phyloP scores from a whole-genome alignment of 1,284 basidiomycete species.

The Fomitopsis palustris region DNA sequence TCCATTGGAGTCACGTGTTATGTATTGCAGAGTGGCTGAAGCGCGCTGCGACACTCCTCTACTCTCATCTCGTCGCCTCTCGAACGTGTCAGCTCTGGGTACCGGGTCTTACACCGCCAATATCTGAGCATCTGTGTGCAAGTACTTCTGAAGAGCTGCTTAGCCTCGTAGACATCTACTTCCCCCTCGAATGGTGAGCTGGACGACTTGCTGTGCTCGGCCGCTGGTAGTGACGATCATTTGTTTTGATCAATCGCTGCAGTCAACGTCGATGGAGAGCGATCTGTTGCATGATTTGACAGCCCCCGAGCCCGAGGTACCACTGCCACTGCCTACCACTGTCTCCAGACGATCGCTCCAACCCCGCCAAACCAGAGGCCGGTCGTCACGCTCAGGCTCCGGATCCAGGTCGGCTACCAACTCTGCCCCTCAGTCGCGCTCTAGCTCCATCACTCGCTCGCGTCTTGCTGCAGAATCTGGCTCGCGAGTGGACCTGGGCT shows the following conservation, averaged over 20 bases:
- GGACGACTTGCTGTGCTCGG: not conserved
- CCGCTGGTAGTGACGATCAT: not conserved
- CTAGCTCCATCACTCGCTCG: constrained; percentile 1
- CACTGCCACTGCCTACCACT: constrained; percentile 18
- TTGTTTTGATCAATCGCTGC: not conserved
- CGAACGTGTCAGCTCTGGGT: too few species aligned
- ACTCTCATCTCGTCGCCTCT: not conserved
- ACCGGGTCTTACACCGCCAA: too few species aligned
- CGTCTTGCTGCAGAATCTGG: not conserved
- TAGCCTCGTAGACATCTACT: too few species aligned
- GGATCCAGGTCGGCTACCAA: constrained; percentile 5
- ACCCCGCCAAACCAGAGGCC: constrained; percentile 8
- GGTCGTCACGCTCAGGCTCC: constrained; percentile 4
- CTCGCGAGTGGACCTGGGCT: not conserved
- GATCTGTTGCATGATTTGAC: constrained; percentile 2
- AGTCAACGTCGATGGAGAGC: not conserved
- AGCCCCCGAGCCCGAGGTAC: constrained; percentile 4
- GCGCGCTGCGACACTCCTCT: not conserved
- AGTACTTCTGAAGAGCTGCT: too few species aligned
- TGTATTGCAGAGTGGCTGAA: not conserved
- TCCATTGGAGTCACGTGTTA: constrained; percentile 3
- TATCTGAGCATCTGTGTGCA: too few species aligned
- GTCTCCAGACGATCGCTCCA: constrained; percentile 15
- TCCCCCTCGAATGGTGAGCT: not conserved
- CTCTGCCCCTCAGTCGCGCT: constrained; percentile 12